Evolutionary conservation across 2,329 filamentous ascomycete genomes (phyloP).

Genomic region (Mariannaea sp.): DNA sequence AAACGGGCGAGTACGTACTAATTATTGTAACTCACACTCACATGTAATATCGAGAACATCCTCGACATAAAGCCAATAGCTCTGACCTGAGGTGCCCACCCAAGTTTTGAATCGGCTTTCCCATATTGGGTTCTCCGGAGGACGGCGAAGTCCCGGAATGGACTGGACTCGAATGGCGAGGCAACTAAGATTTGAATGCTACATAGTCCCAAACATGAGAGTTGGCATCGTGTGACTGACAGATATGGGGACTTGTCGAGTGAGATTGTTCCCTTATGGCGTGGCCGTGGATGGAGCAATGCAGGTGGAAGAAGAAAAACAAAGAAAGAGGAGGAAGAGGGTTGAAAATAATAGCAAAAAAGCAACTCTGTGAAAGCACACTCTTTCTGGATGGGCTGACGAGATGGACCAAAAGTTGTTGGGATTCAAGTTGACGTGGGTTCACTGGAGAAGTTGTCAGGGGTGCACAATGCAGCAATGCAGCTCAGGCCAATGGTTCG

Average conservation of each 20-base stretch:
- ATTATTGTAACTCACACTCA: too few species aligned
- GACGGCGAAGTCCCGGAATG: slow-evolving; percentile 12
- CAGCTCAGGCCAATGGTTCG: slow-evolving; percentile 36
- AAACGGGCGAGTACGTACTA: too few species aligned
- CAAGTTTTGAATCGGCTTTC: slow-evolving; percentile 9
- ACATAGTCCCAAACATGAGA: slow-evolving; percentile 26
- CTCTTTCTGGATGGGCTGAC: too few species aligned
- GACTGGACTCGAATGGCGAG: slow-evolving; percentile 14
- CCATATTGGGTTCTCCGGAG: slow-evolving; percentile 7
- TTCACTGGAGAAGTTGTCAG: slow-evolving; percentile 13
- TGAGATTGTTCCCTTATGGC: slow-evolving; percentile 20
- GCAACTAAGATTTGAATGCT: too few species aligned
- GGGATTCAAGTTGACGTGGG: neutral
- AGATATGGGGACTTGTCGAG: slow-evolving; percentile 1
- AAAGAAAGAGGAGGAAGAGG: too few species aligned
- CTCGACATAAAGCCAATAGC: too few species aligned
- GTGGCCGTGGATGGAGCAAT: too few species aligned
- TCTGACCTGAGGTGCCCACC: too few species aligned
- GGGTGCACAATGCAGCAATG: slow-evolving; percentile 27
- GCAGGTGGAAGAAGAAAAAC: neutral
- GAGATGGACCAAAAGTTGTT: too few species aligned
- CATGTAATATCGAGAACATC: too few species aligned
- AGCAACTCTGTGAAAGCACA: too few species aligned
- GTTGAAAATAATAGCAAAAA: too few species aligned
- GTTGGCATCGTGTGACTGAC: neutral